A percentile compares a stretch with the other conserved stretches of the same genome.
These are phyloP conservation scores for Coriolopsis trogii DNA, from an alignment of 1,284 basidiomycete genomes.

Conservation along the genomic window DNA sequence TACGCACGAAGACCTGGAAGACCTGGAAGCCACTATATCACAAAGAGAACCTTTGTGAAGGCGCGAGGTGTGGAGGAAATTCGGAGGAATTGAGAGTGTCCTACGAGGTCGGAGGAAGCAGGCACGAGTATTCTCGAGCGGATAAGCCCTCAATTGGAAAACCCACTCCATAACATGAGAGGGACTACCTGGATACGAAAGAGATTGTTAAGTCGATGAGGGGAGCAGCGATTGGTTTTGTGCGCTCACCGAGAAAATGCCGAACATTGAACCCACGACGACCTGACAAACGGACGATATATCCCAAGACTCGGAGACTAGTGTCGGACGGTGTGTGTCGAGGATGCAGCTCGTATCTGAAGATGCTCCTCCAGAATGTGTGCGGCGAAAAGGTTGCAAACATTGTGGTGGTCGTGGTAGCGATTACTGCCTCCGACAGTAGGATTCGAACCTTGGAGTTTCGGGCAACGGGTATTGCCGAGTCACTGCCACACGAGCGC, in stretches of 20 bases:
- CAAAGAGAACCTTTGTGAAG: not conserved
- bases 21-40: not conserved
- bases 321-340: too few relatives aligned
- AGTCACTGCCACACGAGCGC: too few relatives aligned
- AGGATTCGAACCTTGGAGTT: too few relatives aligned
- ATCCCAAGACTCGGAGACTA: not conserved
- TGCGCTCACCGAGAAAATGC: slow-evolving; percentile 20
- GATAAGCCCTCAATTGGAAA: slow-evolving; percentile 7
- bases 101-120: slow-evolving; percentile 12
- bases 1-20: too few relatives aligned
- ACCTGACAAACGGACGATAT: not conserved
- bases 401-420: too few relatives aligned
- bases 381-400: too few relatives aligned
- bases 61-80: slow-evolving; percentile 17
- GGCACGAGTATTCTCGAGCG: not conserved
- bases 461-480: too few relatives aligned
- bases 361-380: too few relatives aligned
- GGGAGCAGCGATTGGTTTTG: slow-evolving; percentile 1
- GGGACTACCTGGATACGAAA: slow-evolving; percentile 7
- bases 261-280: not conserved
- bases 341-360: too few relatives aligned
- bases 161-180: not conserved
- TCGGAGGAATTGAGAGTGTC: slow-evolving; percentile 17
- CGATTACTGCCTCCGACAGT: too few relatives aligned
- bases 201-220: slow-evolving; percentile 7